Percentiles rank a stretch among this genome's conserved stretches.
These are phyloP conservation scores for Cutaneotrichosporon sp. DNA, from an alignment of 1,284 basidiomycete genomes.

Conservation along the genomic window DNA sequence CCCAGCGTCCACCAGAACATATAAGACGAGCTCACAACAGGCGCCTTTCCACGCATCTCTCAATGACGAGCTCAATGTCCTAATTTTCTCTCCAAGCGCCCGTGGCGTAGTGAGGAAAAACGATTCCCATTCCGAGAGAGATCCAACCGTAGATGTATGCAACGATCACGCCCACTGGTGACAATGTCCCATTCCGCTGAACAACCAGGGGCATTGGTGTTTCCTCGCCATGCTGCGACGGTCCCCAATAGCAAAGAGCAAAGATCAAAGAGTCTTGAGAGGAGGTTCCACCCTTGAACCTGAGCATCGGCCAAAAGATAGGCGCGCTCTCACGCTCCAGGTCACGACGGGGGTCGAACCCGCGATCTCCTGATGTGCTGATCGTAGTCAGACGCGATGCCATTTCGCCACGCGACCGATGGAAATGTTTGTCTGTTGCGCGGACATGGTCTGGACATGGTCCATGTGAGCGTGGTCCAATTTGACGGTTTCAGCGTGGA, in stretches of 20 bases:
- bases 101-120: background rate
- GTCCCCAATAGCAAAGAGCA: too few species aligned
- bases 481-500: too few species aligned
- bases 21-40: background rate
- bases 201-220: too few species aligned
- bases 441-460: too few species aligned
- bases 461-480: too few species aligned
- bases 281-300: too few species aligned
- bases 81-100: slow-evolving; percentile 5
- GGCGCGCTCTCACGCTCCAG: background rate
- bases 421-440: background rate
- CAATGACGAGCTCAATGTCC: slow-evolving; percentile 4
- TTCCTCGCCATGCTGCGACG: too few species aligned
- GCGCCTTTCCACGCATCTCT: background rate
- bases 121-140: slow-evolving; percentile 5
- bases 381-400: slow-evolving; percentile 2
- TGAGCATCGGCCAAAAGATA: background rate
- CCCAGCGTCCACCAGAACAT: background rate
- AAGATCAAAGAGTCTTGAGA: too few species aligned
- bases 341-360: slow-evolving; percentile 3
- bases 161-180: too few species aligned
- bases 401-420: slow-evolving; percentile 2
- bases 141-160: background rate
- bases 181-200: too few species aligned
- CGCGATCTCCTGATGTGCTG: background rate